These are phyloP conservation scores for Chamaenerion angustifolium DNA, from an alignment of 345 rosid species.

Conservation along the genomic window DNA sequence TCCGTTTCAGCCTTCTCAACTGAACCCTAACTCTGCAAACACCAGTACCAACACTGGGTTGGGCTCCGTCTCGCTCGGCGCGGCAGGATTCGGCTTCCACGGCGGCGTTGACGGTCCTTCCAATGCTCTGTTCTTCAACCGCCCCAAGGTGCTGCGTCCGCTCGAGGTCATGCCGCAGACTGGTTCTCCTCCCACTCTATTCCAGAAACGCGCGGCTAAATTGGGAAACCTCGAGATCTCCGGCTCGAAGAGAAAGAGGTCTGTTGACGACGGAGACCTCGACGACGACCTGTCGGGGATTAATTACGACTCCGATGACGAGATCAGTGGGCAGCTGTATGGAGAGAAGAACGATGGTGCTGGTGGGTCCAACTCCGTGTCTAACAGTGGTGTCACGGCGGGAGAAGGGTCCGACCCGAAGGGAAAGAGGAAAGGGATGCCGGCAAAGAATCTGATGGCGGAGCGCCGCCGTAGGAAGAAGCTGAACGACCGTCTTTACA, in stretches of 20 bases:
- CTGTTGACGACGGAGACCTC: conserved; percentile 28
- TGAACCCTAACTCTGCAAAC: conserved; percentile 16
- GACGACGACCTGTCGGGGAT: conserved; percentile 54
- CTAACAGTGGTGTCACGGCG: conserved; percentile 28
- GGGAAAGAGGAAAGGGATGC: conserved; percentile 83
- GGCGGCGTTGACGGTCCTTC: conserved; percentile 41
- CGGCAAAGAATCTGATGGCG: conserved; percentile 95
- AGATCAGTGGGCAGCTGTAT: conserved; percentile 21
- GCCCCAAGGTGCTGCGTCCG: conserved; percentile 20
- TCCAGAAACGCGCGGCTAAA: conserved; percentile 67
- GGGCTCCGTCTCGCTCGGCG: conserved; percentile 6
- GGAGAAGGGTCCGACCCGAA: conserved; percentile 22
- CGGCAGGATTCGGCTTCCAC: conserved; percentile 13
- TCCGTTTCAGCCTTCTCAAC: conserved; percentile 27
- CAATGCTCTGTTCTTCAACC: conserved; percentile 1
- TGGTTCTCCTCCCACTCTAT: conserved; percentile 58
- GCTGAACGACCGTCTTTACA: conserved; percentile 93
- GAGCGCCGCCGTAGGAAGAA: conserved; percentile 94
- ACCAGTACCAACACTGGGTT: background rate
- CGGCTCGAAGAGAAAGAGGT: conserved; percentile 19
- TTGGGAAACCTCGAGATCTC: conserved; percentile 14
- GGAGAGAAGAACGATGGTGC: conserved; percentile 31
- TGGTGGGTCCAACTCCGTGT: conserved; percentile 34
- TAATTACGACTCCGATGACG: conserved; percentile 75
- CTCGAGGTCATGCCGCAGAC: conserved; percentile 43